A percentile compares a stretch with the other conserved stretches of the same genome.
Conservation (phyloP, 495 filamentous ascomycete genomes). For the Daldinia childiae region DNA sequence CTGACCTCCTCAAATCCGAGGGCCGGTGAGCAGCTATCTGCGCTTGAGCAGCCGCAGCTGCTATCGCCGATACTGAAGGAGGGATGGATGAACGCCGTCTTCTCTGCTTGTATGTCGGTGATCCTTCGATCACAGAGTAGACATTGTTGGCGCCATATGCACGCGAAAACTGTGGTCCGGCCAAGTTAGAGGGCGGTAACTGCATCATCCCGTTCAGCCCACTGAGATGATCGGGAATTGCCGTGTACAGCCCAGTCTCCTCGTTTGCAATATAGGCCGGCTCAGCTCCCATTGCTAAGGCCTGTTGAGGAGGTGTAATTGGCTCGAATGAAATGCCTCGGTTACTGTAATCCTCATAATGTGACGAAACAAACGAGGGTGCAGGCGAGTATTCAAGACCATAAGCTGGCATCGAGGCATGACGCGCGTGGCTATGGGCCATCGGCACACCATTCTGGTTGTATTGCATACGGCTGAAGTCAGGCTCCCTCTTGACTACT, state of each 20-base stretch:
- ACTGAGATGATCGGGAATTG: constrained; percentile 81
- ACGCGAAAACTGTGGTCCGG: constrained; percentile 78
- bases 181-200: constrained; percentile 85
- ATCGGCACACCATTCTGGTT: constrained; percentile 91
- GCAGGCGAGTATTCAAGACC: constrained; percentile 95
- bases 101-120: constrained; percentile 97
- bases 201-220: constrained; percentile 86
- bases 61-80: constrained; percentile 71
- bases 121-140: constrained; percentile 97
- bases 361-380: constrained; percentile 95
- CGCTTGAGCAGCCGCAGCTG: constrained; percentile 66
- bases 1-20: constrained; percentile 88
- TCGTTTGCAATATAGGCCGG: constrained; percentile 98
- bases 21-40: constrained; percentile 69
- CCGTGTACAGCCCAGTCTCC: constrained; percentile 93
- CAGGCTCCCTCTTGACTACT: constrained; percentile 83
- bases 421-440: constrained; percentile 82
- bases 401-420: constrained; percentile 96
- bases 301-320: constrained; percentile 92
- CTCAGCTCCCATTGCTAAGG: constrained; percentile 78
- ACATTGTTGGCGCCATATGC: constrained; percentile 79
- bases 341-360: constrained; percentile 96
- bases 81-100: constrained; percentile 91
- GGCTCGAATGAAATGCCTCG: constrained; percentile 96
- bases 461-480: constrained; percentile 78